Evolutionary conservation across 306 rosid genomes (phyloP), one percentile per base, ranked within the genome.

Genomic region (Alnus glutinosa): DNA sequence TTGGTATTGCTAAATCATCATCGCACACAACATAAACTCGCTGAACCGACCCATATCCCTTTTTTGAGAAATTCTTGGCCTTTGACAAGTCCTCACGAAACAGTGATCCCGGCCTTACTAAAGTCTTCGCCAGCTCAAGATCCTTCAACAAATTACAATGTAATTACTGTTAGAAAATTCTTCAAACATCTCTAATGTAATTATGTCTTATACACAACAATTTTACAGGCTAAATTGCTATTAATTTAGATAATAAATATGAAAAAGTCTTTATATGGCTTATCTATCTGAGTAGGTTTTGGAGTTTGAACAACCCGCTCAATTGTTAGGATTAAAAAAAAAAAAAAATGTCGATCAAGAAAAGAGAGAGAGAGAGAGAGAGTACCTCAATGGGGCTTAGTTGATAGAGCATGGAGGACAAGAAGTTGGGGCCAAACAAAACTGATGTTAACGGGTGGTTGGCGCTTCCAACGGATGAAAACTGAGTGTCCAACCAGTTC

Each of bases 311-410:
- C 28, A 23, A 23, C 28, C 28, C 28, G 28, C 28, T 23, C 28
- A 23, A 23, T 23, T 23, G 28, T 23, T 23, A 23, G 28, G 28
- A 23, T 23, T 23, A 23, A 23, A 23, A 23, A 23, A 23, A 23
- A 23, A 23, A 23, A 23, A 23, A 23, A 23, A 23, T 23, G 28
- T 23, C 28, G 28, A 23, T 23, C 28, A 23, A 23, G 28, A 23
- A 23, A 3, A 70, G 16, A 44, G 4, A 44, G 10, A 69, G 18
- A 4, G 19, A 36, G 4, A 32, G 9, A 15, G 10, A 15, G 18
- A 32, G 19, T 76, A 90, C 96, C 96, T 89, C 88, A 39, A 7
- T 44, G 54, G 92, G 84, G 42, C 88, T 70, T 23, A 83, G 87
- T 52, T 93, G 93, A 77, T 88, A 91, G 76, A 86, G 63, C 14